Percentiles rank a stretch among this genome's conserved stretches.
Conservation (phyloP, 2,329 filamentous ascomycete genomes). For the Bipolaris sorokiniana region DNA sequence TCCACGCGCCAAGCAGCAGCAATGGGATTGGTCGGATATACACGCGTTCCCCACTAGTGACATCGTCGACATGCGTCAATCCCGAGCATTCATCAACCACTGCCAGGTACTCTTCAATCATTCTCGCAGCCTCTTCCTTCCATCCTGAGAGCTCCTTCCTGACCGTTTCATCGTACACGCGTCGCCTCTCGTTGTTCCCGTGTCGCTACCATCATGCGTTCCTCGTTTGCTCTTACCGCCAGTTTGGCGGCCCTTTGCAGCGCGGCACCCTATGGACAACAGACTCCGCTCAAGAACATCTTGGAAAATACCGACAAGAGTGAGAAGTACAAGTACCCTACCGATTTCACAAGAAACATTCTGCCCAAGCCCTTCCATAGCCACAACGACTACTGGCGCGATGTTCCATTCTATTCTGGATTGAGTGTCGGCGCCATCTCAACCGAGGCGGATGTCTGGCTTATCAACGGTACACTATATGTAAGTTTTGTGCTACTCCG, state of each 20-base stretch:
- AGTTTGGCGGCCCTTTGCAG: constrained; percentile 22
- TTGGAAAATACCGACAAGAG: constrained; percentile 60
- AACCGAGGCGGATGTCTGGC: constrained; percentile 67
- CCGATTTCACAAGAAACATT: constrained; percentile 65
- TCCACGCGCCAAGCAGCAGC: constrained; percentile 17
- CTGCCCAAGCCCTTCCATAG: constrained; percentile 63
- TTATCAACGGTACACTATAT: constrained; percentile 62
- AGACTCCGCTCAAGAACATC: constrained; percentile 59
- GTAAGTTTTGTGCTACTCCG: constrained; percentile 44
- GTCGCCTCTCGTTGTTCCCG: neutral
- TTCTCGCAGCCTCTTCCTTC: constrained; percentile 3
- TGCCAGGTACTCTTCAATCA: constrained; percentile 7
- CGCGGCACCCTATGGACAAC: constrained; percentile 47
- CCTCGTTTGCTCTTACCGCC: constrained; percentile 23
- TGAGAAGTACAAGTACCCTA: constrained; percentile 64
- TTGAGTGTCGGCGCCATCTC: constrained; percentile 63
- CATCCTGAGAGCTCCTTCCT: neutral
- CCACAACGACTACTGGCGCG: constrained; percentile 66
- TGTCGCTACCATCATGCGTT: constrained; percentile 27
- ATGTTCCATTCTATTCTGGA: constrained; percentile 58
- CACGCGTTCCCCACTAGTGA: constrained; percentile 28
- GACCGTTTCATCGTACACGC: neutral
- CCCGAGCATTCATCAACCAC: constrained; percentile 15
- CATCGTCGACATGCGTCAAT: constrained; percentile 24
- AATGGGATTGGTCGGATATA: constrained; percentile 27